Base-by-base conservation (phyloP, 495 filamentous ascomycete species). In the Tuber magnatum region DNA sequence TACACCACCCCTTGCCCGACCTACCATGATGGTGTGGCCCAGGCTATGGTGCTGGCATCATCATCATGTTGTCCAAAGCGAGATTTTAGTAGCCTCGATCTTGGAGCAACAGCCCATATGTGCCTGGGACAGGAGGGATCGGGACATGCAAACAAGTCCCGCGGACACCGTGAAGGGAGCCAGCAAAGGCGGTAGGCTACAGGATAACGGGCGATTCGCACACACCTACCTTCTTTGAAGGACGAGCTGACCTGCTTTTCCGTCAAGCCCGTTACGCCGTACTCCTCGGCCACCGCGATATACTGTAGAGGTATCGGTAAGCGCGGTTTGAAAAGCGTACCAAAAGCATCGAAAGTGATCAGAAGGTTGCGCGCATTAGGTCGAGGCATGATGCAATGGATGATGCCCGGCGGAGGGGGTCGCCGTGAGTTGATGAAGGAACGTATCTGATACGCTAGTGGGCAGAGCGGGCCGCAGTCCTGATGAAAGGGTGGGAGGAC, bases 281-380 rank as follows among this genome's bases (percentile, higher is more conserved):
- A 86, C 72, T 84, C 76, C 56, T 86, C 82, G 1, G 91, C 92
- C 32, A 87, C 83, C 10, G 86, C 78, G 18, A 85, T 86, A 83
- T 94, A 94, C 79, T 92, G 90, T 44, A 86, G 82, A 7, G 86
- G 84, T 71, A 94, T 85, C 0, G 91, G 84, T 18, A 77, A 77
- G 74, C 85, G 87, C 7, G 92, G 92, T 40, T 85, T 83, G 83
- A 92, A 93, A 46, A 94, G 85, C 1, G 92, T 94, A 4, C 88
- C 90, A 74, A 94, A 94, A 69, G 91, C 92, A 83, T 94, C 92
- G 75, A 94, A 88, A 2, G 81, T 82, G 6, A 82, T 24, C 5
- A 82, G 44, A 51, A 80, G 79, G 48, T 81, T 81, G 43, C 71
- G 20, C 40, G 48, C 28, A 70, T 70, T 72, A 24, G 56, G 38